These are phyloP conservation scores for Pseudonitzschia delicatissima DNA, from an alignment of 108 stramenopile genomes.

Conservation along the genomic window DNA sequence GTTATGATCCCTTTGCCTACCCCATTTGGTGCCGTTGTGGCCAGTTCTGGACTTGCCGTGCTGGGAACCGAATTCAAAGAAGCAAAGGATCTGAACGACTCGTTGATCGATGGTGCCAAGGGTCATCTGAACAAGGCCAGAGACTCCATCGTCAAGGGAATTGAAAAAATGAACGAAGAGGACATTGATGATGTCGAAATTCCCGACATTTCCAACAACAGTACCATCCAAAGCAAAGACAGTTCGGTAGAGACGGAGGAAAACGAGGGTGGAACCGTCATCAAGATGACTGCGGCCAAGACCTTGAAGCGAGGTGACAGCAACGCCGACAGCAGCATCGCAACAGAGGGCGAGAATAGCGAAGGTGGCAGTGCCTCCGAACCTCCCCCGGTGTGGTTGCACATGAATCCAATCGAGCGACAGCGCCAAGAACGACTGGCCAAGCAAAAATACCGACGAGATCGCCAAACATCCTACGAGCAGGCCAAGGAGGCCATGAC, in stretches of 20 bases:
- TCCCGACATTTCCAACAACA: neutral
- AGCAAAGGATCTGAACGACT: constrained; percentile 32
- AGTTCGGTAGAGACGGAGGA: neutral
- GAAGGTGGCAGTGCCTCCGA: neutral
- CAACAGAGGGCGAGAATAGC: neutral
- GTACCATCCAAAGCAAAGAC: neutral
- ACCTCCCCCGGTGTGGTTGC: neutral
- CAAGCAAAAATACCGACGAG: constrained; percentile 1
- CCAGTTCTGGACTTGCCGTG: constrained; percentile 45
- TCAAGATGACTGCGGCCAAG: neutral
- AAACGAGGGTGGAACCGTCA: neutral
- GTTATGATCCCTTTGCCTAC: constrained; percentile 55
- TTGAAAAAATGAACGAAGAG: constrained; percentile 21
- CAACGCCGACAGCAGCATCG: neutral
- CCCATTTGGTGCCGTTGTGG: constrained; percentile 44
- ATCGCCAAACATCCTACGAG: neutral
- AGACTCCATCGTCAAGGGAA: constrained; percentile 13
- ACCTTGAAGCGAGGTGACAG: neutral
- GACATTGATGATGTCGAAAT: neutral
- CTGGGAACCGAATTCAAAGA: constrained; percentile 45
- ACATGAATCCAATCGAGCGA: constrained; percentile 19
- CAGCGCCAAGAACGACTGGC: constrained; percentile 16
- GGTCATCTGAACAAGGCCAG: constrained; percentile 15
- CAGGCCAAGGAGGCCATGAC: constrained; percentile 13
- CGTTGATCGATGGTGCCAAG: constrained; percentile 25